A percentile compares a stretch with the other conserved stretches of the same genome.
phyloP scores from a whole-genome alignment of 495 filamentous ascomycete genomes.

The Aspergillus biplanus region DNA sequence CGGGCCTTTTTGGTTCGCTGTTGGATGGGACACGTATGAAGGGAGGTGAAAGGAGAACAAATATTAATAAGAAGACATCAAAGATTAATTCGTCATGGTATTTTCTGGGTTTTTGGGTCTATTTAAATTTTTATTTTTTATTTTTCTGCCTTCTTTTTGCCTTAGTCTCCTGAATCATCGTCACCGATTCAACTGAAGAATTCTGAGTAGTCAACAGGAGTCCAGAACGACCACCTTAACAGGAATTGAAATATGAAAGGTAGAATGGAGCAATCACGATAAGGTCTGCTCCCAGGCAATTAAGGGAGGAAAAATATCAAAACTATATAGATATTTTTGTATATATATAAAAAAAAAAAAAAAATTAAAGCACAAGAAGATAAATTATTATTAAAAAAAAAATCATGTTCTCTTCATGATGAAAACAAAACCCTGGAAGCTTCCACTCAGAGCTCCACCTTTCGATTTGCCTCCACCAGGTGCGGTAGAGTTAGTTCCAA shows the following conservation, averaged over 20 bases:
- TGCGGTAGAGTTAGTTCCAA: not conserved
- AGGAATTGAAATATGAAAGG: too few relatives aligned
- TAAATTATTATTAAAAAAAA: not conserved
- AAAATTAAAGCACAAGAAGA: not conserved
- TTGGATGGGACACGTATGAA: conserved; percentile 8
- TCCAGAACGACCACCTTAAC: not conserved
- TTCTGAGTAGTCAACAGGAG: conserved; percentile 1
- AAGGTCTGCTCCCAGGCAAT: too few relatives aligned
- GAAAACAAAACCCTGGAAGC: conserved; percentile 10
- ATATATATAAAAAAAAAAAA: too few relatives aligned
- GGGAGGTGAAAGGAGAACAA: not conserved
- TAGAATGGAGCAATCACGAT: too few relatives aligned
- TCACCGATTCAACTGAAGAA: conserved; percentile 3
- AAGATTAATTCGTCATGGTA: not conserved
- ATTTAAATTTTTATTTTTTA: not conserved
- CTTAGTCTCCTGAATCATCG: not conserved
- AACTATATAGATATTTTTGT: too few relatives aligned
- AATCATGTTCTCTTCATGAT: not conserved
- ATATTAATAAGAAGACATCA: not conserved
- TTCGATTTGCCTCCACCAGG: conserved; percentile 6
- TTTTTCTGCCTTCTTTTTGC: conserved; percentile 8
- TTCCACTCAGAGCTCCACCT: conserved; percentile 17
- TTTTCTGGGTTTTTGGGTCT: not conserved
- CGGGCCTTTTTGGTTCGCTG: not conserved
- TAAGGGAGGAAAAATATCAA: too few relatives aligned